Conservation (phyloP, 768 basidiomycete genomes). For the Kwoniella pini region DNA sequence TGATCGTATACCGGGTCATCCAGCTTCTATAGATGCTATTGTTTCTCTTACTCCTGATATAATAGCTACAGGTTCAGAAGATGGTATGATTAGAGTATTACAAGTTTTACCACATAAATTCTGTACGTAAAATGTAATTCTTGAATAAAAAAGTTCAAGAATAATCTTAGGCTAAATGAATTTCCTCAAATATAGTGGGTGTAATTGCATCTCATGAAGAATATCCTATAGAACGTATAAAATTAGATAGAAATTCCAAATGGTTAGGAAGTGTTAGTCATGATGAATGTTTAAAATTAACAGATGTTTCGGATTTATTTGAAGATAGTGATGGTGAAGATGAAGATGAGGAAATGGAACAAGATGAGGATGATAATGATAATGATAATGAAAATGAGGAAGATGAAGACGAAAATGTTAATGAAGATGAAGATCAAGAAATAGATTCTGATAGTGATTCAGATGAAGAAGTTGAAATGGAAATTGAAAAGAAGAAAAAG, state of each 20-base stretch:
- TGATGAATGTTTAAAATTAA: slow-evolving; percentile 80
- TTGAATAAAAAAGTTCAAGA: no score
- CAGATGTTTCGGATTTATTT: slow-evolving; percentile 77
- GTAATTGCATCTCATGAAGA: slow-evolving; percentile 89
- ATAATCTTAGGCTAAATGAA: no score
- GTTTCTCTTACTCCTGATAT: slow-evolving; percentile 70
- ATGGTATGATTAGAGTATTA: slow-evolving; percentile 83
- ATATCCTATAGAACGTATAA: slow-evolving; percentile 86
- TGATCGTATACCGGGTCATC: slow-evolving; percentile 64
- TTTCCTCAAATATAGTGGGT: no score
- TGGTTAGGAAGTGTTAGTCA: slow-evolving; percentile 95
- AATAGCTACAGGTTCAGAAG: slow-evolving; percentile 86
- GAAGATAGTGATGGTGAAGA: slow-evolving; percentile 59
- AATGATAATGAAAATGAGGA: slow-evolving; percentile 15
- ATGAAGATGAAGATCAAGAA: slow-evolving; percentile 10
- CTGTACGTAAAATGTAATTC: slow-evolving; percentile 33
- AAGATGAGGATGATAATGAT: slow-evolving; percentile 45
- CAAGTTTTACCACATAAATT: slow-evolving; percentile 86
- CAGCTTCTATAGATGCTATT: slow-evolving; percentile 84
- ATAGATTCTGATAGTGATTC: slow-evolving; percentile 1
- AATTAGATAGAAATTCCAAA: slow-evolving; percentile 64
- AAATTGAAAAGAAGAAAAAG: slow-evolving; percentile 14
- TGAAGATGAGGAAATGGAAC: slow-evolving; percentile 56
- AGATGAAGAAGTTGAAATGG: slow-evolving; percentile 18
- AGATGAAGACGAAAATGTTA: slow-evolving; percentile 5